A percentile compares a stretch with the other conserved stretches of the same genome.
These are phyloP conservation scores for Diaporthe longicolla DNA, from an alignment of 2,329 filamentous ascomycete genomes.

Conservation along the genomic window DNA sequence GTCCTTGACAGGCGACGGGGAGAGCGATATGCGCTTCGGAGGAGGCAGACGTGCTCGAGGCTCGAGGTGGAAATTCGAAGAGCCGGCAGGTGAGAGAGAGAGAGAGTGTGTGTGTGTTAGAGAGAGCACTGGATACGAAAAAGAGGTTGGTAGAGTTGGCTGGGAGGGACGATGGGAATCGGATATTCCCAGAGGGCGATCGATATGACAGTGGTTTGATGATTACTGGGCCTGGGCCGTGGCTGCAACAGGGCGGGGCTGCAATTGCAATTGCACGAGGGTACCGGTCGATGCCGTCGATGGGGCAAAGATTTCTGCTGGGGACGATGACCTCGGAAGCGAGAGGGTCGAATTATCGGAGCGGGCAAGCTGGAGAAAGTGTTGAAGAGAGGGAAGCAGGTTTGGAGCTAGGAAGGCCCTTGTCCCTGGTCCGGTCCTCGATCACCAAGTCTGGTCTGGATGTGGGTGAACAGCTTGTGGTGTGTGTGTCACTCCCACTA, in stretches of 20 bases:
- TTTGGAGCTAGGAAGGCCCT: slow-evolving; percentile 25
- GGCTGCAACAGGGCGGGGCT: slow-evolving; percentile 18
- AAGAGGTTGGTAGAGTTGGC: slow-evolving; percentile 1
- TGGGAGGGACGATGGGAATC: slow-evolving; percentile 18
- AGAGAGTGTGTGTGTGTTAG: no score
- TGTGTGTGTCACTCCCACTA: slow-evolving; percentile 30
- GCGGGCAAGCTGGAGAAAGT: slow-evolving; percentile 18
- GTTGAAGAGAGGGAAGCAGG: slow-evolving; percentile 8
- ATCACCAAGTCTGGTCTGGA: slow-evolving; percentile 5
- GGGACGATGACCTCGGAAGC: slow-evolving; percentile 25
- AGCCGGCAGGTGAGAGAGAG: neutral
- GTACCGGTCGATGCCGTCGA: slow-evolving; percentile 4
- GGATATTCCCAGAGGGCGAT: slow-evolving; percentile 29
- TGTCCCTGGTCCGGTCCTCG: slow-evolving; percentile 6
- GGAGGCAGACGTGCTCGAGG: slow-evolving; percentile 11
- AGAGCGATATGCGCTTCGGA: neutral
- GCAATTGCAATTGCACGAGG: slow-evolving; percentile 5
- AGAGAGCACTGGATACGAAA: neutral
- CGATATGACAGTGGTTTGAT: slow-evolving; percentile 31
- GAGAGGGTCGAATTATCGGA: slow-evolving; percentile 2
- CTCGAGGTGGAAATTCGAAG: neutral
- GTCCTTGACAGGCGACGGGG: neutral
- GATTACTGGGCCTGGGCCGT: slow-evolving; percentile 31
- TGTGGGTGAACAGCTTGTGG: neutral
- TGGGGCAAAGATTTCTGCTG: slow-evolving; percentile 23